These are phyloP conservation scores for Aspergillus transmontanensis DNA, from an alignment of 2,329 filamentous ascomycete genomes.

Conservation along the genomic window DNA sequence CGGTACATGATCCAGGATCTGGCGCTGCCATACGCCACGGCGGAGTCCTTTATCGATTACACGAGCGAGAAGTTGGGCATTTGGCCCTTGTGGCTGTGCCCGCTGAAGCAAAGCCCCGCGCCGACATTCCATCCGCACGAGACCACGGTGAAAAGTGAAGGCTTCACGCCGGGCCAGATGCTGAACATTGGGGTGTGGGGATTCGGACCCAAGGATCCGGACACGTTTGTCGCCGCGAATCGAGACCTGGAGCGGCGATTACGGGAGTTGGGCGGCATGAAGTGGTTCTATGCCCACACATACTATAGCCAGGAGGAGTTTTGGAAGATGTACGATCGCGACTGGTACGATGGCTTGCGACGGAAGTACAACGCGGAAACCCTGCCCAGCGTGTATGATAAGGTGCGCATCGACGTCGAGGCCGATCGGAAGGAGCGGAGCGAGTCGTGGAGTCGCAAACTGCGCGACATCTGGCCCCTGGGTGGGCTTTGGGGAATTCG, in stretches of 20 bases:
- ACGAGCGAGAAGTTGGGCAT: constrained; percentile 44
- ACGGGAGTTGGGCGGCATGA: constrained; percentile 70
- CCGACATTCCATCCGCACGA: constrained; percentile 20
- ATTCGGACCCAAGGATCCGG: constrained; percentile 59
- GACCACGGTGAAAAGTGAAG: constrained; percentile 29
- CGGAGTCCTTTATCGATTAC: constrained; percentile 55
- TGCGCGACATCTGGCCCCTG: constrained; percentile 16
- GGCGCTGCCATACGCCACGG: constrained; percentile 57
- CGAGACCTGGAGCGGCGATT: constrained; percentile 71
- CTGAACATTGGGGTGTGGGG: constrained; percentile 75
- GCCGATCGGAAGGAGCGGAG: constrained; percentile 13
- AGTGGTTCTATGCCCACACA: constrained; percentile 85
- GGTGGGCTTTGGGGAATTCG: constrained; percentile 20
- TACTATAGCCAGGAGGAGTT: constrained; percentile 68
- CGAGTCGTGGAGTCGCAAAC: constrained; percentile 18
- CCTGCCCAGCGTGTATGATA: constrained; percentile 24
- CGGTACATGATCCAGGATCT: constrained; percentile 66
- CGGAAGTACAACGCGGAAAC: constrained; percentile 40
- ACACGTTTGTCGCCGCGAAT: constrained; percentile 67
- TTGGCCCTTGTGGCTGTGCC: constrained; percentile 64
- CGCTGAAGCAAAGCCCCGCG: constrained; percentile 45
- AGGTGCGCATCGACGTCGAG: constrained; percentile 21
- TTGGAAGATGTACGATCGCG: constrained; percentile 45
- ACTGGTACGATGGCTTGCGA: constrained; percentile 41
- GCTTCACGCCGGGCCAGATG: constrained; percentile 28